Percentiles rank a stretch among this genome's conserved stretches.
These are phyloP conservation scores for Mycena metata DNA, from an alignment of 768 basidiomycete species.

Conservation along the genomic window DNA sequence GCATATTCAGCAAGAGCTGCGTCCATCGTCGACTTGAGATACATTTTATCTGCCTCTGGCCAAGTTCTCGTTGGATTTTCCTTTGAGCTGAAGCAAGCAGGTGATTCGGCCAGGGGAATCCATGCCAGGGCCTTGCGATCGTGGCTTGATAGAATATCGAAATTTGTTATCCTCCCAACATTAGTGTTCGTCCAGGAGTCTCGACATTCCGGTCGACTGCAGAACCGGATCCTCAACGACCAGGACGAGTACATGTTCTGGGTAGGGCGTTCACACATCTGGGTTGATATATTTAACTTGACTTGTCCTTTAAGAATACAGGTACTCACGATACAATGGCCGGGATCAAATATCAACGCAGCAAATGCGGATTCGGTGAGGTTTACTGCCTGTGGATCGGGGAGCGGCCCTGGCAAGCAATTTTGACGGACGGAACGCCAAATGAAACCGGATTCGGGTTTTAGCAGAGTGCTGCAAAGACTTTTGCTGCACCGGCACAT, in stretches of 20 bases:
- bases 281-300: background rate
- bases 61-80: constrained; percentile 9
- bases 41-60: constrained; percentile 27
- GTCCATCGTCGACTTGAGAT: constrained; percentile 17
- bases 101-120: constrained; percentile 36
- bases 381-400: constrained; percentile 50
- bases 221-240: constrained; percentile 61
- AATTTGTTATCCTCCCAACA: background rate
- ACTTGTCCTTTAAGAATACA: no score
- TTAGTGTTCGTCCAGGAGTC: constrained; percentile 1
- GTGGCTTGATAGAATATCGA: constrained; percentile 4
- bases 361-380: constrained; percentile 68
- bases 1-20: constrained; percentile 29
- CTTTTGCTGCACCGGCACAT: constrained; percentile 70
- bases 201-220: constrained; percentile 43
- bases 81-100: constrained; percentile 21
- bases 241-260: constrained; percentile 61
- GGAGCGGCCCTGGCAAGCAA: constrained; percentile 52
- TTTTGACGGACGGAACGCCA: constrained; percentile 68
- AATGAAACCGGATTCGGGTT: constrained; percentile 63
- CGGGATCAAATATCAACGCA: constrained; percentile 73
- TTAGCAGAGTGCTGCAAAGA: constrained; percentile 63
- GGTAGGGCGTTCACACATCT: constrained; percentile 57
- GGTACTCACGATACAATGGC: constrained; percentile 65
- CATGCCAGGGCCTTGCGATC: constrained; percentile 29